Base-by-base conservation (phyloP, 176 grass and related monocot genomes). In the Aegilops tauschii region DNA sequence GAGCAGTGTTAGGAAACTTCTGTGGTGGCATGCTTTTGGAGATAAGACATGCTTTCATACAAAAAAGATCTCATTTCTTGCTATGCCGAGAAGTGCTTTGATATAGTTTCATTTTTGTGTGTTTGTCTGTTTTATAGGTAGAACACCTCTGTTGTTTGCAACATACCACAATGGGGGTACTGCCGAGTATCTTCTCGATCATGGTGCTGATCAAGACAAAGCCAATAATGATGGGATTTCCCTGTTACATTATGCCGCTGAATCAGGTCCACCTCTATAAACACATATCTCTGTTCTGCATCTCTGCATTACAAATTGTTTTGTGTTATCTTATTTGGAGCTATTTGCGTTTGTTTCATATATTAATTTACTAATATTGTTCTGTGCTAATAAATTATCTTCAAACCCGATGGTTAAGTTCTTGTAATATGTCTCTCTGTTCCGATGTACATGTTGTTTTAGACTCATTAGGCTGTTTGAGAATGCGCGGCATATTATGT, bases 71-170 rank as follows among this genome's bases (percentile, higher is more conserved):
- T 39, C 12, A 71, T 71, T 40, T 71, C 31, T 71, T 72, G 69
- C 69, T 42, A 42, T 23, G 10, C 20, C 2, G 10, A 72, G 20
- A 72, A 72, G 69, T 72, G 35, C 20, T 42, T 42, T 72, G 36
- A 42, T 40, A 72, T 72, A 72, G 7, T 72, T n/a, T 72, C 20
- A 13, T 44, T 25, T 14, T 25, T 39, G 28, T 66, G 3, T 32
- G 28, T 14, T 34, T 68, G 37, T 44, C 11, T 44, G 37, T 39
- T 44, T 73, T 37, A 73, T 14, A 73, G 69, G 69, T 44, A 44
- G 69, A 73, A 73, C 69, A 73, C 69, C 69, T 44, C 21, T 73
- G 69, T 73, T 73, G 12, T 73, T 73, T 25, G 5, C 69, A 73
- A 73, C 7, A 5, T 12, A 44, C 37, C 6, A n/a, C 13, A 1